Percentiles rank a stretch among this genome's conserved stretches.
phyloP scores from a whole-genome alignment of 73 alveolate species.

The Paramecium sonneborni region DNA sequence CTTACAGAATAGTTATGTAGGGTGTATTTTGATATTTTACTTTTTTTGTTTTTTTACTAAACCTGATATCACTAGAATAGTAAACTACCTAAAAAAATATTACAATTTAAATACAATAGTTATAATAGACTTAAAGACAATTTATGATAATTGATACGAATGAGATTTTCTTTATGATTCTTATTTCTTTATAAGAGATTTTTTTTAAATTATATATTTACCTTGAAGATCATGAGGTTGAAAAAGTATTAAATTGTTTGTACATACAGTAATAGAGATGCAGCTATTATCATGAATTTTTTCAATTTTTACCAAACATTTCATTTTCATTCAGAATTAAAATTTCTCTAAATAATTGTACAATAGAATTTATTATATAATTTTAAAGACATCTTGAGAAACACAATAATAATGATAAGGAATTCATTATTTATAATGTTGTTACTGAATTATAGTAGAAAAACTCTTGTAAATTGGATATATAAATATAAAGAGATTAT shows the following conservation, averaged over 20 bases:
- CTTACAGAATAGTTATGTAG: neutral
- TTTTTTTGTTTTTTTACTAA: conserved; percentile 80
- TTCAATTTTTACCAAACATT: no score
- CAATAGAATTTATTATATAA: conserved; percentile 53
- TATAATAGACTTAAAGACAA: conserved; percentile 90
- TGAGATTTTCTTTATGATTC: conserved; percentile 78
- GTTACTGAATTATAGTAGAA: conserved; percentile 88
- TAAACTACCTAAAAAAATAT: conserved; percentile 67
- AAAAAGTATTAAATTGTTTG: conserved; percentile 66
- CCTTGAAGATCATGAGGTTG: conserved; percentile 84
- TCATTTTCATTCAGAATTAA: no score
- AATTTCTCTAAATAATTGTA: no score
- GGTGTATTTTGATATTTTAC: neutral
- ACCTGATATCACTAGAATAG: conserved; percentile 83
- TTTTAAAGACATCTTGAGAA: conserved; percentile 64
- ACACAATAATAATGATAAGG: neutral
- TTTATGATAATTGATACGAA: conserved; percentile 91
- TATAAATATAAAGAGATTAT: no score
- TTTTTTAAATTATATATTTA: conserved; percentile 78
- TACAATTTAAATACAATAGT: conserved; percentile 64
- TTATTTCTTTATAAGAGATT: conserved; percentile 75
- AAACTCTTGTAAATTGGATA: conserved; percentile 84
- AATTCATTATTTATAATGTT: conserved; percentile 84
- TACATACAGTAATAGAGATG: conserved; percentile 45
- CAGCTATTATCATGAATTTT: no score